Base-by-base conservation (phyloP, 2,329 filamentous ascomycete genomes). In the Calonectria pseudoturangicola region DNA sequence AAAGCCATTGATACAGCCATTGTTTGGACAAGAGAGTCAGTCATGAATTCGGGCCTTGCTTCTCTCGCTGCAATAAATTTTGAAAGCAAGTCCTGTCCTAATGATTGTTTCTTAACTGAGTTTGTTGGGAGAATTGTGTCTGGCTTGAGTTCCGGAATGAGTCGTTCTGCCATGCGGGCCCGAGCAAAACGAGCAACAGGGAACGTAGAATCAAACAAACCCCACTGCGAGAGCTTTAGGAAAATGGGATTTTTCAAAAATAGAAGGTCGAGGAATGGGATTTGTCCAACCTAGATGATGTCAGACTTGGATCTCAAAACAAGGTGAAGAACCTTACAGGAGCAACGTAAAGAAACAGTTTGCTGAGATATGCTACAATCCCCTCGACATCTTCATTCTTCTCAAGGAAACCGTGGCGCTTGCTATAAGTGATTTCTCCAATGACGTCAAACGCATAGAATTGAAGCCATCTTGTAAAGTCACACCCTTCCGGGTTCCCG, bases 401-500 rank as follows among this genome's bases (percentile, higher is more conserved):
- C 82, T 96, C 93, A 2, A 96, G 84, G 75, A 96, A 96, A 0
- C 94, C 94, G 71, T 95, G 89, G 0, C 93, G 88, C 81, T 94
- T 94, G 81, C 91, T 92, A 84, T 94, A 95, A 0, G 93, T 95
- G 79, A 95, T 90, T 73, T 94, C 92, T 7, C 93, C 93, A 74
- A 95, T 95, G 16, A 95, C 93, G 80, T 96, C 94, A 79, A 96
- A 96, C 0, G 94, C 94, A 77, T 94, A 95, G 81, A 92, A 95
- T 79, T 96, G 94, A 70, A 96, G 85, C 94, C 94, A 95, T 70
- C 88, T 86, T 1, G 91, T 90, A 69, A 95, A 93, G 79, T 94
- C 90, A 79, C 79, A 80, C 2, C 78, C 77, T n/a, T 75, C 74
- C 0, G 81, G 73, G 28, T 85, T 84, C 27, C 82, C 79, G n/a